Evolutionary conservation across 495 filamentous ascomycete genomes (phyloP), one percentile per base, ranked within the genome.

Genomic region (Mycothermus thermophilus): DNA sequence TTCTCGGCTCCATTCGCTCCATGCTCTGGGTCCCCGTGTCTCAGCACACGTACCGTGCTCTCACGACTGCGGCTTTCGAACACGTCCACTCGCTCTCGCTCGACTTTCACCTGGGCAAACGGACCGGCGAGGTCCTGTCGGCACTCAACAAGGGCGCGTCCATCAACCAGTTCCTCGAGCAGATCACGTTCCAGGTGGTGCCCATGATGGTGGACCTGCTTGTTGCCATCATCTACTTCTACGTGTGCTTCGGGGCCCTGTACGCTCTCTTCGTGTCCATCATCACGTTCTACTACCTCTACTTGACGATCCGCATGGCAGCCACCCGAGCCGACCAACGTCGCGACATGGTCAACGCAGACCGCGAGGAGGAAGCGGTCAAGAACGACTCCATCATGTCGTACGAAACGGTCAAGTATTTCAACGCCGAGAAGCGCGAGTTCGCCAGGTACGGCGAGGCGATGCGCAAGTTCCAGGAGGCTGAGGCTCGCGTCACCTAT

Each of bases 401-500:
- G 8, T 97, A 96, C 53, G 90, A 97, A 57, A 96, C 90, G 16
- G 90, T 97, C 48, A 96, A 97, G 55, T 96, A 96, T 51, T 97
- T 97, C 69, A 95, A 95, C 50, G 88, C 90, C 2, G 90, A 97
- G 52, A 67, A 75, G 5, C 93, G 87, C 54, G 90, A 97, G 48
- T 95, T 93, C 55, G 71, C 75, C 24, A 77, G 92, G 8, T 94
- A 88, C 48, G 70, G 83, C 12, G 55, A 65, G 2, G 84, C 88
- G 3, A 83, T 97, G 14, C 60, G 67, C 18, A 79, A 79, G 35
- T 95, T 76, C 57, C 92, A 97, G 55, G 64, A 58, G 34, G 81
- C 83, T 29, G 90, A 95, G 58, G 87, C 90, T 51, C 76, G 80
- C 42, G 85, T 95, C 17, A 67, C 84, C 7, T 74, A 83, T 44